Conservation (phyloP, 2,329 filamentous ascomycete species). For the Aureobasidium namibiae region DNA sequence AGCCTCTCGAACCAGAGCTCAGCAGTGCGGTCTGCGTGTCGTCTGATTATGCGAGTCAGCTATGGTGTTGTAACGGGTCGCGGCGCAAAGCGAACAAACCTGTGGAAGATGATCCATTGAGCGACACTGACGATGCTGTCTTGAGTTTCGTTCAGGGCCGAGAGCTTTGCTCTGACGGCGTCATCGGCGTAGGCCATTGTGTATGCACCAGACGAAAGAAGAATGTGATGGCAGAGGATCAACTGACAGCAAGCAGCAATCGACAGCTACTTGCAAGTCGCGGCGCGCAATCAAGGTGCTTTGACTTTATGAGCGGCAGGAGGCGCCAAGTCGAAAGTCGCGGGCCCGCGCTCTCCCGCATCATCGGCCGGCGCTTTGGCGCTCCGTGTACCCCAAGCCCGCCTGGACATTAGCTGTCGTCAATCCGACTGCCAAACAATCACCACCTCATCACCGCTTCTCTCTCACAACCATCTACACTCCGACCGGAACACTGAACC, state of each 20-base stretch:
- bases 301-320: background rate
- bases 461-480: background rate
- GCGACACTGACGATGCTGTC: constrained; percentile 94
- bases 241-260: background rate
- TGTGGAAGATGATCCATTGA: constrained; percentile 99
- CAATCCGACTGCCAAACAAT: background rate
- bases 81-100: constrained; percentile 42
- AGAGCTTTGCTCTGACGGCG: constrained; percentile 88
- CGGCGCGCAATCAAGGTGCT: background rate
- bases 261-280: background rate
- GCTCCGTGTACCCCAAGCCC: background rate
- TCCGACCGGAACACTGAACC: background rate
- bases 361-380: background rate
- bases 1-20: constrained; percentile 86
- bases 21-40: constrained; percentile 85
- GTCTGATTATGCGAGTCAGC: constrained; percentile 43
- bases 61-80: background rate
- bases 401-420: background rate
- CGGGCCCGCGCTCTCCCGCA: background rate
- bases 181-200: constrained; percentile 92
- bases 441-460: background rate
- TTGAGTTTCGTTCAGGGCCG: constrained; percentile 91
- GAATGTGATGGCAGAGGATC: background rate
- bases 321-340: background rate
- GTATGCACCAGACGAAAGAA: background rate